Evolutionary conservation across 1,284 basidiomycete species (phyloP), one percentile per base, ranked within the genome.

Genomic region (Jaminaea rosea): DNA sequence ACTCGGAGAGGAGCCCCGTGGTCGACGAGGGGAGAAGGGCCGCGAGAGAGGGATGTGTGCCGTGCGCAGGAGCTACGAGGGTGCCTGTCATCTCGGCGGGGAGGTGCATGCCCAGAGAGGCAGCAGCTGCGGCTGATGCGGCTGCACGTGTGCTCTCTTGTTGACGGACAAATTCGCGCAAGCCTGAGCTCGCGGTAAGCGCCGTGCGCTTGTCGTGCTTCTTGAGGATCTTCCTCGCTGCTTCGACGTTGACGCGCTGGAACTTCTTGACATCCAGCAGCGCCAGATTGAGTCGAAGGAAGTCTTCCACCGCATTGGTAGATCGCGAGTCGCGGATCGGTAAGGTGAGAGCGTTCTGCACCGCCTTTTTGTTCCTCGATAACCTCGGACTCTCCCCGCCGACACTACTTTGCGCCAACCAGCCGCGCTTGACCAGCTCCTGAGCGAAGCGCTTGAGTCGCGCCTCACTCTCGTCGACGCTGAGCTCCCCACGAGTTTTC

Each of bases 201-300:
- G 71, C 69, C 0, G 87, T 89, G 4, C 88, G 83, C 74, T 94
- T 96, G 26, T 87, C 82, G 72, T 94, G 92, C 73, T 96, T 96
- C 79, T 96, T 94, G 56, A 94, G 81, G 31, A 77, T 76, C 66
- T 77, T 77, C n/a, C 76, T 58, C 17, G 76, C 75, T 0, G 91
- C 92, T 73, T 94, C 89, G 6, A 86, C 80, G 62, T 90, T 96
- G 7, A 88, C 88, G 29, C 81, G 76, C 73, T 92, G 86, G 69
- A 71, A 72, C 50, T 88, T 87, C 74, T 91, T 91, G 44, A 94
- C 76, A 67, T 92, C 84, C 46, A 96, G 75, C 46, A 96, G 81
- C 47, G 86, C 83, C 42, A 85, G 69, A 69, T 93, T 96, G 55
- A 94, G 78, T 52, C 83, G 78, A 61, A 94, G 73, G 72, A 97